Base-by-base conservation (phyloP, 2,329 filamentous ascomycete genomes). In the Lachnellula suecica region DNA sequence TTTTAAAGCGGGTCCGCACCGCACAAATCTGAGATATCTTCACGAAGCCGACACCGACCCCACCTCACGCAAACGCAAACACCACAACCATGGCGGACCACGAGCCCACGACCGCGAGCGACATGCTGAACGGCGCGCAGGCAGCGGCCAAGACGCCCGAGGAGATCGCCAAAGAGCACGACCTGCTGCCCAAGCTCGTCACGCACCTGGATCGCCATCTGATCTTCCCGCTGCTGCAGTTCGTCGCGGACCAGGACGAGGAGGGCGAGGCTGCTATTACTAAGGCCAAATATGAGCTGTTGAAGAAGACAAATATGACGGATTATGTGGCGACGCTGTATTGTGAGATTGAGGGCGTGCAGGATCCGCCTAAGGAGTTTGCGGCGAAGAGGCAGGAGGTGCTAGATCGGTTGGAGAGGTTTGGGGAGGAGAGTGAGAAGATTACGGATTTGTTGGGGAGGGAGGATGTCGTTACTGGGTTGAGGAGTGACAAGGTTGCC, bases 251-350 rank as follows among this genome's bases (percentile, higher is more conserved):
- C 69, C 85, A 90, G 71, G 87, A 96, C 61, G 86, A 91, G 71
- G 88, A 91, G 67, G 82, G 80, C 72, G 74, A 82, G 51, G 79
- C 79, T 66, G 86, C 92, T 71, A 86, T 96, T 65, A 87, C 87
- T 59, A 84, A 88, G 70, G 85, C 91, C 65, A 96, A 96, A 74
- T 96, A 93, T 72, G 87, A 93, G 75, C 85, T 99, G 53, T 84
- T 99, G 63, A 93, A 96, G 78, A 87, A 91, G 72, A 97, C 94
- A 68, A 97, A 97, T 80, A 99, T 99, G 94, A 94, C 88, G 67
- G 94, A 99, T 74, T 99, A 96, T 71, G 90, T 97, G 49, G 92
- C 92, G 68, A 89, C 87, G 67, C 78, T 99, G 62, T 91, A 96
- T 79, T 88, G 89, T 71, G 89, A 97, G 68, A 84, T 99, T 62